Conservation (phyloP, 176 grass and related monocot genomes). For the Stipa capillata region DNA sequence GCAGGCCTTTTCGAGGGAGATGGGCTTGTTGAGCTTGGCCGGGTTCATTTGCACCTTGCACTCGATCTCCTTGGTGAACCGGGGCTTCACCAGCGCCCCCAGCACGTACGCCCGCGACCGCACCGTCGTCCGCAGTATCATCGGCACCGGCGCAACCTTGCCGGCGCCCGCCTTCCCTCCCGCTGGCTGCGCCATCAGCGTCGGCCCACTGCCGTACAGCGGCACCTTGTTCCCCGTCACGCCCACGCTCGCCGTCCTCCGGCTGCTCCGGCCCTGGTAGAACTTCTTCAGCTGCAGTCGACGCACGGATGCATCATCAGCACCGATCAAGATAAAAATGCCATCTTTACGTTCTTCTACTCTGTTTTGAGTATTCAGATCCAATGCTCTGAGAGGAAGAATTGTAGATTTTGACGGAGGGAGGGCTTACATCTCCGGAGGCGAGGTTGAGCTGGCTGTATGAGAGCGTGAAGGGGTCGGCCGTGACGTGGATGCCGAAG, state of each 20-base stretch:
- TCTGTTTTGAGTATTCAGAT: neutral
- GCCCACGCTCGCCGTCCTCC: constrained; percentile 46
- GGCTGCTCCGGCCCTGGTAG: constrained; percentile 83
- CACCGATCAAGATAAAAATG: neutral
- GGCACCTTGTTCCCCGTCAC: constrained; percentile 80
- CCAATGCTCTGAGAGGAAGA: neutral
- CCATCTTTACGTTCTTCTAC: neutral
- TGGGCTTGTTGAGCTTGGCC: constrained; percentile 45
- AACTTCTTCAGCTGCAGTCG: constrained; percentile 62
- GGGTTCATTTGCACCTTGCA: constrained; percentile 59
- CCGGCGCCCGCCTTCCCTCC: neutral
- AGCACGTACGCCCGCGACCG: constrained; percentile 72
- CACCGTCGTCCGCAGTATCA: constrained; percentile 52
- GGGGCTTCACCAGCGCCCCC: constrained; percentile 65
- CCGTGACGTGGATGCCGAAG: constrained; percentile 78
- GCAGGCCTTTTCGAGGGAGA: constrained; percentile 49
- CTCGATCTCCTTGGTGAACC: constrained; percentile 40
- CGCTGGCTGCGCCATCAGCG: constrained; percentile 29
- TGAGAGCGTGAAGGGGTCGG: constrained; percentile 39
- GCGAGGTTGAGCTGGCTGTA: constrained; percentile 80
- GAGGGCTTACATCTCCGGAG: constrained; percentile 40
- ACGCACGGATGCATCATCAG: neutral
- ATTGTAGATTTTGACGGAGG: neutral
- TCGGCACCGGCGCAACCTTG: constrained; percentile 33
- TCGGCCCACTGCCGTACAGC: constrained; percentile 74